A percentile compares a stretch with the other conserved stretches of the same genome.
Conservation (phyloP, 352 stramenopile genomes). For the Elongisporangium anandrum region DNA sequence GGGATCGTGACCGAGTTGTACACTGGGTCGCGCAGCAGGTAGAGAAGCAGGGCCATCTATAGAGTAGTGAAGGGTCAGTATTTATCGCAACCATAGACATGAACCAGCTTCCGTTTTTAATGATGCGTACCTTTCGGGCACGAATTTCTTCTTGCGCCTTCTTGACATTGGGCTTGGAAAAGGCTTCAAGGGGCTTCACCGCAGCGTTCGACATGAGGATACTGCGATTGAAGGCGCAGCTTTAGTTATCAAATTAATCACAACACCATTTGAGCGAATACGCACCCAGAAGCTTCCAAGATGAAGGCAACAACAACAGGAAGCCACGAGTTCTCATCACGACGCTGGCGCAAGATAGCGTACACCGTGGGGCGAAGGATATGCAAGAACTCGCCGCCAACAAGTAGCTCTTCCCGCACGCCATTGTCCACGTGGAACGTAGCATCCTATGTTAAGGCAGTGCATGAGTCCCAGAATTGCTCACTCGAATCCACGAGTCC, state of each 20-base stretch:
- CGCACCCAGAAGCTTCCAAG: constrained; percentile 58
- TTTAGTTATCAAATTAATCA: constrained; percentile 9
- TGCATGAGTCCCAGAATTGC: neutral
- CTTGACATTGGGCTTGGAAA: constrained; percentile 11
- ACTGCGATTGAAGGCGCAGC: constrained; percentile 14
- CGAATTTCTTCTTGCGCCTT: constrained; percentile 53
- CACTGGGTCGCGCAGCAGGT: constrained; percentile 78
- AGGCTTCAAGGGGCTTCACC: constrained; percentile 26
- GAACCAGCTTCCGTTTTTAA: neutral
- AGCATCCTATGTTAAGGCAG: constrained; percentile 29
- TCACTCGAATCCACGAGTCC: neutral
- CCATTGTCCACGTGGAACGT: constrained; percentile 31
- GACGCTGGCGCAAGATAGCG: constrained; percentile 55
- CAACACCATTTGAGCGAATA: neutral
- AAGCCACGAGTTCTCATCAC: constrained; percentile 53
- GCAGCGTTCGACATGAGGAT: constrained; percentile 51
- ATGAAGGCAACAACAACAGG: constrained; percentile 51
- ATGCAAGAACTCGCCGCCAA: constrained; percentile 70
- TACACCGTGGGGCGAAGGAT: constrained; percentile 74
- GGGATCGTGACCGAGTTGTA: constrained; percentile 69
- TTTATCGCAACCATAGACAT: neutral
- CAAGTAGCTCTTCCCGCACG: constrained; percentile 37
- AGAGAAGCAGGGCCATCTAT: constrained; percentile 80
- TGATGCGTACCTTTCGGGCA: constrained; percentile 49
- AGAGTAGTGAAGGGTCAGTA: constrained; percentile 1